Percentiles rank a stretch among this genome's conserved stretches.
phyloP scores from a whole-genome alignment of 2,329 filamentous ascomycete species.

The Huntiella savannae region DNA sequence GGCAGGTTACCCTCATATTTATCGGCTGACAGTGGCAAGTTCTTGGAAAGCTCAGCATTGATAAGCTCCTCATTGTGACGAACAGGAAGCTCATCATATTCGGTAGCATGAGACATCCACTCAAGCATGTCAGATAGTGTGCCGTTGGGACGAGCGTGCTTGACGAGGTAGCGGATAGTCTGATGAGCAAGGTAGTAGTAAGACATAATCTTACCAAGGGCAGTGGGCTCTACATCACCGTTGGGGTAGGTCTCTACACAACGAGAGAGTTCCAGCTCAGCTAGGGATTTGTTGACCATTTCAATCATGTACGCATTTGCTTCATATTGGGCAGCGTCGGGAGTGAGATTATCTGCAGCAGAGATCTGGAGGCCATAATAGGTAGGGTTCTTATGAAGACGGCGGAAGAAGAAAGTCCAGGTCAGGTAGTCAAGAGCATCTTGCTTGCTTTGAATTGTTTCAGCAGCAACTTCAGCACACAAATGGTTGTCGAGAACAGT shows the following conservation, averaged over 20 bases:
- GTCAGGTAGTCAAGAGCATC: conserved; percentile 94
- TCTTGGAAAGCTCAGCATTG: conserved; percentile 73
- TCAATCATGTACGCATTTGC: conserved; percentile 92
- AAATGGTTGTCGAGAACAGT: conserved; percentile 95
- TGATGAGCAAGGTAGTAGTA: conserved; percentile 97
- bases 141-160: conserved; percentile 54
- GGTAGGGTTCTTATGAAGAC: conserved; percentile 92
- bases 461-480: conserved; percentile 81
- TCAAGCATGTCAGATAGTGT: conserved; percentile 65
- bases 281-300: conserved; percentile 72
- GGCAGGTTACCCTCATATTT: conserved; percentile 46
- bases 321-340: conserved; percentile 46
- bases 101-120: conserved; percentile 85
- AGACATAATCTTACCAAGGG: conserved; percentile 94
- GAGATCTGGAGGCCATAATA: conserved; percentile 94
- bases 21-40: conserved; percentile 45
- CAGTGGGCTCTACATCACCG: conserved; percentile 75
- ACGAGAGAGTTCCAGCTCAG: conserved; percentile 62
- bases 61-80: conserved; percentile 97
- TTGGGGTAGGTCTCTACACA: conserved; percentile 72
- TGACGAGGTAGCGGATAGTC: conserved; percentile 71
- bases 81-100: conserved; percentile 94
- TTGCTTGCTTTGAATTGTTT: conserved; percentile 84
- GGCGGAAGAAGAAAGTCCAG: conserved; percentile 98
- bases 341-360: conserved; percentile 20